A percentile compares a stretch with the other conserved stretches of the same genome.
Evolutionary conservation across 257 asterid genomes (phyloP).

Genomic region (Penstemon eatonii): DNA sequence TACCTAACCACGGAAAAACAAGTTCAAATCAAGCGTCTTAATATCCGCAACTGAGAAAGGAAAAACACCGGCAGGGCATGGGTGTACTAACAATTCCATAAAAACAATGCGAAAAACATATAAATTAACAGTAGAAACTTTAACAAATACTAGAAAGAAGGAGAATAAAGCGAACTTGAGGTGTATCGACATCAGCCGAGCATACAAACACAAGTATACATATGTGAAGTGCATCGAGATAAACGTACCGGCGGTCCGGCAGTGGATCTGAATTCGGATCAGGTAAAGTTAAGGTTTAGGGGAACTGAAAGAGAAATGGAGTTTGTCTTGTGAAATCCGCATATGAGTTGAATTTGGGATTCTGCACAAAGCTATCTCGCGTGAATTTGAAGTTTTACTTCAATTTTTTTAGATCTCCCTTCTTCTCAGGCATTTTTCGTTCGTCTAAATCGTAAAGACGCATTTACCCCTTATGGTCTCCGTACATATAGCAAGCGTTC

Average conservation of each 20-base stretch:
- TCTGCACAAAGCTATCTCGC: conserved; percentile 25
- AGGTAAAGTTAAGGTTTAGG: conserved; percentile 17
- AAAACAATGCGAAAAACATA: conserved; percentile 13
- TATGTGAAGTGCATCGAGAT: not conserved
- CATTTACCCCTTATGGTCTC: conserved; percentile 8
- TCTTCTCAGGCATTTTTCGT: not conserved
- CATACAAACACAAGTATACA: conserved; percentile 9
- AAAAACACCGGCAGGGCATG: not conserved
- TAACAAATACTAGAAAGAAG: not conserved
- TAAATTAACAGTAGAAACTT: not conserved
- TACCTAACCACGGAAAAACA: not conserved
- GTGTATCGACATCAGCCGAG: not conserved
- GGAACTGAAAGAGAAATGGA: conserved; percentile 20
- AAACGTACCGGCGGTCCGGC: conserved; percentile 28
- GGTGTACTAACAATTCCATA: conserved; percentile 14
- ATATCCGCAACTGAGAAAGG: not conserved
- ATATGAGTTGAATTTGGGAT: conserved; percentile 10
- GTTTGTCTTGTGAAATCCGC: conserved; percentile 23
- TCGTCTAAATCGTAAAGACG: conserved; percentile 12
- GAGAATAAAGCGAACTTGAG: conserved; percentile 2
- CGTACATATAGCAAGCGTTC: too few relatives aligned
- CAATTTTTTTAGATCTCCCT: conserved; percentile 34
- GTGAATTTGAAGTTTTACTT: conserved; percentile 27
- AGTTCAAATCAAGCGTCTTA: conserved; percentile 3
- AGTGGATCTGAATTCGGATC: conserved; percentile 31